Evolutionary conservation across 176 grass and related monocot species (phyloP).

Genomic region (Hordeum vulgare): DNA sequence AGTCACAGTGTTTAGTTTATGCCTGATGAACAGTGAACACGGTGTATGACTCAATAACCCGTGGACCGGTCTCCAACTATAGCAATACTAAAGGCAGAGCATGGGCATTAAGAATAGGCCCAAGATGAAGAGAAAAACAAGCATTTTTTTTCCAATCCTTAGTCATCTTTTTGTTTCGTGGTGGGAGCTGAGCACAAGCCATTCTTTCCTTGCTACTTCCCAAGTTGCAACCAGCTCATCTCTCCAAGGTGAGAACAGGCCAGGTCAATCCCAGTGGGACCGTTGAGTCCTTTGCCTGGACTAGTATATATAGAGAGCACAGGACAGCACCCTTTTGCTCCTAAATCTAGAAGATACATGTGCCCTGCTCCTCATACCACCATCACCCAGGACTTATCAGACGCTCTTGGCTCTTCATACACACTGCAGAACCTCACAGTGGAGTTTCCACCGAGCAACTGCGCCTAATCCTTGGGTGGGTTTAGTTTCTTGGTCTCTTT

Average conservation of each 20-base stretch:
- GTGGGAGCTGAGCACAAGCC: background rate
- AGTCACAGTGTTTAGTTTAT: background rate
- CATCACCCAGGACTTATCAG: background rate
- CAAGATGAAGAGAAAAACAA: background rate
- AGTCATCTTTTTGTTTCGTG: constrained; percentile 6
- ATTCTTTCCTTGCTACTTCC: background rate
- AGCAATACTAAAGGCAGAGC: constrained; percentile 4
- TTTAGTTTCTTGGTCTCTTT: background rate
- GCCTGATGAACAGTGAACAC: background rate
- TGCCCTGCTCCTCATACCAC: background rate
- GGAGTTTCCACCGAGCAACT: background rate
- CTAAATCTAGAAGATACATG: background rate
- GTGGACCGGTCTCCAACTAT: background rate
- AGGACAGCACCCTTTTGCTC: background rate
- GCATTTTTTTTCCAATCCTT: background rate
- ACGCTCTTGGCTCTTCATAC: constrained; percentile 5
- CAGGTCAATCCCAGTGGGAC: constrained; percentile 22
- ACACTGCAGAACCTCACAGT: background rate
- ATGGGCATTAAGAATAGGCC: background rate
- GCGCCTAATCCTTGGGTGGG: constrained; percentile 9
- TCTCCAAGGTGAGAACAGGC: constrained; percentile 4
- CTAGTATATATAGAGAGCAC: background rate
- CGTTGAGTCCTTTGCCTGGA: background rate
- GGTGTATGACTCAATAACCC: background rate
- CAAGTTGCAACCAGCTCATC: constrained; percentile 13